Evolutionary conservation across 179 eudicot species (phyloP).

Genomic region (Actinidia arguta): DNA sequence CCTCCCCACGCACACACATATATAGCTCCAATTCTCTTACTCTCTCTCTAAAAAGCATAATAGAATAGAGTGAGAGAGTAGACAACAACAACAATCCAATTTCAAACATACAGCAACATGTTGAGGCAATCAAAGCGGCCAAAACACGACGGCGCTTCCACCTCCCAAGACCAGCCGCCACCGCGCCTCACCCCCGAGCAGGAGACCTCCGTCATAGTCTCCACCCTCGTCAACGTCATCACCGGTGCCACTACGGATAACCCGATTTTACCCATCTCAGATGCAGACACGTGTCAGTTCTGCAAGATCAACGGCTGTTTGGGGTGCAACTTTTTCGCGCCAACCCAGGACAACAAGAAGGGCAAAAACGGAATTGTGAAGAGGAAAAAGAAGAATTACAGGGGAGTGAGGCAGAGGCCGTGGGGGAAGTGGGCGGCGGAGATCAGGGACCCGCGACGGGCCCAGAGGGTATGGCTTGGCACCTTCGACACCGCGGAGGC

Average conservation of each 20-base stretch:
- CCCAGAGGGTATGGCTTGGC: slow-evolving; percentile 56
- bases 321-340: slow-evolving; percentile 25
- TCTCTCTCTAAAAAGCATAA: not conserved
- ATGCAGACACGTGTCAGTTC: slow-evolving; percentile 22
- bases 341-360: slow-evolving; percentile 8
- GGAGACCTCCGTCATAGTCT: slow-evolving; percentile 30
- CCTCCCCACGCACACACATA: not conserved
- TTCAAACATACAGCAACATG: not conserved
- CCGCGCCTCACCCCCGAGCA: slow-evolving; percentile 24
- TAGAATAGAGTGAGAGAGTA: not conserved
- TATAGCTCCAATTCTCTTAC: not conserved
- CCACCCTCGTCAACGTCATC: slow-evolving; percentile 30
- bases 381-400: slow-evolving; percentile 48
- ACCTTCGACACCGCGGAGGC: slow-evolving; percentile 58
- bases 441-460: slow-evolving; percentile 51
- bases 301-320: slow-evolving; percentile 28
- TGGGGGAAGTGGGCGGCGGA: slow-evolving; percentile 76
- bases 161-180: not conserved
- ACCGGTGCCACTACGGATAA: not conserved
- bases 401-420: slow-evolving; percentile 67
- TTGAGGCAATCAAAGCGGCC: not conserved
- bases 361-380: not conserved
- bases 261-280: not conserved
- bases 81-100: not conserved
- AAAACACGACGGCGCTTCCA: slow-evolving; percentile 10